Evolutionary conservation across 768 basidiomycete species (phyloP).

Genomic region (Boletus speciosus): DNA sequence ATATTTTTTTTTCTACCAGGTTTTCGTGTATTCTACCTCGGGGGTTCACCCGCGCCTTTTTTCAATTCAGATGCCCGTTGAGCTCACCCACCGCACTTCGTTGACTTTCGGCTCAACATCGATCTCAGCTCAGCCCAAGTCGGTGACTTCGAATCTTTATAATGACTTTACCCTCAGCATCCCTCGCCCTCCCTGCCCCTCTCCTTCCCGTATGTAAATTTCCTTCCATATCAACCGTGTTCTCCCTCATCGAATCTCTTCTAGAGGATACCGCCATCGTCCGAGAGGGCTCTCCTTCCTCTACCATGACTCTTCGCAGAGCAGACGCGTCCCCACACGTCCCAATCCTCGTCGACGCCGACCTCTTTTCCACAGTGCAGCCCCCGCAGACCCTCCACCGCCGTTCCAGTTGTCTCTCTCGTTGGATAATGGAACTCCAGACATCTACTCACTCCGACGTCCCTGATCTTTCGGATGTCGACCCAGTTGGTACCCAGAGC

Average conservation of each 20-base stretch:
- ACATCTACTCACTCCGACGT: conserved; percentile 16
- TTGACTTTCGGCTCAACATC: conserved; percentile 17
- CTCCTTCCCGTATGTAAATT: conserved; percentile 20
- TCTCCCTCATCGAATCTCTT: conserved; percentile 35
- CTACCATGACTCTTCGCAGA: conserved; percentile 29
- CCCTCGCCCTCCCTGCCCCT: background rate
- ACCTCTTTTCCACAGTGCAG: conserved; percentile 1
- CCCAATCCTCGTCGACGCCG: conserved; percentile 7
- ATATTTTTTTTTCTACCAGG: conserved; percentile 4
- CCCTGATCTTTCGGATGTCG: conserved; percentile 19
- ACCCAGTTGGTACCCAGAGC: conserved; percentile 28
- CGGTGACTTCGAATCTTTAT: conserved; percentile 15
- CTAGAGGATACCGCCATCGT: conserved; percentile 14
- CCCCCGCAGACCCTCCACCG: conserved; percentile 25
- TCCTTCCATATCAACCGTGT: conserved; percentile 23
- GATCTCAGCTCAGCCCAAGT: conserved; percentile 12
- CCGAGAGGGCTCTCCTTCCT: conserved; percentile 27
- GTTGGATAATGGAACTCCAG: conserved; percentile 45
- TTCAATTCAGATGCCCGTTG: conserved; percentile 23
- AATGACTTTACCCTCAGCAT: conserved; percentile 15
- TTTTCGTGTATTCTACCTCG: conserved; percentile 18
- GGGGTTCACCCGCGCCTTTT: background rate
- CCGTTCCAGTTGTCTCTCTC: conserved; percentile 39
- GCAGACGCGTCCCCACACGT: conserved; percentile 23
- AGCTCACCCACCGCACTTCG: conserved; percentile 16